phyloP scores from a whole-genome alignment of 306 rosid genomes.

The Cucurbita moschata region DNA sequence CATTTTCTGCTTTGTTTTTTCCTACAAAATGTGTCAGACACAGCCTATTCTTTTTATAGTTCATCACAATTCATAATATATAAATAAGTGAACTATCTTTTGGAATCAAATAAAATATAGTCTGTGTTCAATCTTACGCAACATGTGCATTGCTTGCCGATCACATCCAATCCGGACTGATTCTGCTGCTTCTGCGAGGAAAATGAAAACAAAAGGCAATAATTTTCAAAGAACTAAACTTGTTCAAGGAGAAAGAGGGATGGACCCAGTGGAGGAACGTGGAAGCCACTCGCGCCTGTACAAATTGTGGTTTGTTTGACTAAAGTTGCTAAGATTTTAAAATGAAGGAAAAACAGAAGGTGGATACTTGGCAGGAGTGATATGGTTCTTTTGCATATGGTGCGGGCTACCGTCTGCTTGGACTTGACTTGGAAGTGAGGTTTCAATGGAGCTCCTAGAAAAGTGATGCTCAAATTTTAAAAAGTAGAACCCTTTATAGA shows the following conservation, averaged over 20 bases:
- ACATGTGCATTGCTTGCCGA: constrained; percentile 6
- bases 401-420: constrained; percentile 2
- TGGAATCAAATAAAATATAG: not conserved
- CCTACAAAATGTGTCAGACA: not conserved
- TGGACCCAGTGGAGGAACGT: not conserved
- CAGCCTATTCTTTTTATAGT: not conserved
- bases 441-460: not conserved
- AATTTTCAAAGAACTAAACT: not conserved
- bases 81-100: not conserved
- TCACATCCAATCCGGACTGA: not conserved
- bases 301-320: not conserved
- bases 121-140: constrained; percentile 7
- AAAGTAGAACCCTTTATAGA: not conserved
- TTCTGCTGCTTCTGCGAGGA: not conserved
- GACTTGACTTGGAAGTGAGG: constrained; percentile 10
- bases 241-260: not conserved
- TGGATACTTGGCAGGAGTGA: not conserved
- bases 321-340: not conserved
- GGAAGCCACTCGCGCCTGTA: not conserved
- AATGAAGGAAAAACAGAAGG: not conserved
- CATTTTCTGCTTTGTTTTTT: not conserved
- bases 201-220: not conserved
- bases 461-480: not conserved
- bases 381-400: not conserved
- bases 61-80: not conserved